These are phyloP conservation scores for Whalleya microplaca DNA, from an alignment of 2,329 filamentous ascomycete genomes.

Conservation along the genomic window DNA sequence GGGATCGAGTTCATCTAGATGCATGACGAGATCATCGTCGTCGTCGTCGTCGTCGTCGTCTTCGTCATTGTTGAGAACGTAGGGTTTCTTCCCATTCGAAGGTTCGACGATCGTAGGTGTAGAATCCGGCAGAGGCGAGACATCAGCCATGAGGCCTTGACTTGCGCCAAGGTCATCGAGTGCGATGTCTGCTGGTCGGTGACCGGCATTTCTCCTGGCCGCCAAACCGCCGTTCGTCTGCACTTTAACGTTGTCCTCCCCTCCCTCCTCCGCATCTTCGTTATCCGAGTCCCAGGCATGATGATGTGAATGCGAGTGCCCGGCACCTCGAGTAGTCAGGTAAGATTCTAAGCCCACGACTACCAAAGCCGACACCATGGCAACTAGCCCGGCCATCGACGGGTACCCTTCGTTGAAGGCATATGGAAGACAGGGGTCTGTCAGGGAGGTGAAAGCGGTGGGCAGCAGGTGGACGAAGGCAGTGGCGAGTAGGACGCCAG, in stretches of 20 bases:
- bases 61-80: conserved; percentile 12
- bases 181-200: conserved; percentile 53
- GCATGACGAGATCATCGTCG: conserved; percentile 62
- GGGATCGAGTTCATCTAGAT: conserved; percentile 64
- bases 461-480: conserved; percentile 79
- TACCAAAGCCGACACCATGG: conserved; percentile 79
- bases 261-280: conserved; percentile 36
- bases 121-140: conserved; percentile 61
- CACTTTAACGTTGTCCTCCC: conserved; percentile 30
- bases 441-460: conserved; percentile 68
- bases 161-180: conserved; percentile 56
- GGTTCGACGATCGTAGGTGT: conserved; percentile 44
- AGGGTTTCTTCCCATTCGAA: conserved; percentile 21
- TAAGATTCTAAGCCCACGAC: conserved; percentile 90
- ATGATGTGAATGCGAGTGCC: conserved; percentile 63
- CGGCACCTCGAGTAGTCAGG: conserved; percentile 72
- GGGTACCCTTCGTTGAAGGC: conserved; percentile 81
- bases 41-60: conserved; percentile 43
- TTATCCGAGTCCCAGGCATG: conserved; percentile 53
- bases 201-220: conserved; percentile 41
- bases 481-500: conserved; percentile 83
- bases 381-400: conserved; percentile 79
- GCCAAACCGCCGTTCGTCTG: conserved; percentile 42
- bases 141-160: conserved; percentile 60
- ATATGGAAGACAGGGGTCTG: conserved; percentile 72